phyloP scores from a whole-genome alignment of 2,329 filamentous ascomycete species.

The Sarocladium kiliense region DNA sequence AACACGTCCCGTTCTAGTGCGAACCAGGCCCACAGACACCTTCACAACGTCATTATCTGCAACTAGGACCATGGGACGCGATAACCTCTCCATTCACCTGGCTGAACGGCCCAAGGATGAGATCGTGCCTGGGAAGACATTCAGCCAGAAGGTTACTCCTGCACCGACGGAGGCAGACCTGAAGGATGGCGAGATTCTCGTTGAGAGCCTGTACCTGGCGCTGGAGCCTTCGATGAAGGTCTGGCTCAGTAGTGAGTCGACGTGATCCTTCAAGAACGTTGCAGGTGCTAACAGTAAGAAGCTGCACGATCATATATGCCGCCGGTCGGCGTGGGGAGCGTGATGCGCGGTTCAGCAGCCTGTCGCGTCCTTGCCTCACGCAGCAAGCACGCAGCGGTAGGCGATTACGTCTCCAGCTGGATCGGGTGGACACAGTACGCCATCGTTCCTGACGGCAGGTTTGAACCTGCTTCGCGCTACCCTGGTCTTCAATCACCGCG shows the following conservation, averaged over 20 bases:
- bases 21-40: too few relatives aligned
- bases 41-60: background rate
- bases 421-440: conserved; percentile 65
- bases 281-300: conserved; percentile 16
- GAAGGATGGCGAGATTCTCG: conserved; percentile 59
- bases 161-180: conserved; percentile 48
- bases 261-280: background rate
- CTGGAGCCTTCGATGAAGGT: conserved; percentile 74
- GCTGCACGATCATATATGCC: conserved; percentile 56
- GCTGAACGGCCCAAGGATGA: conserved; percentile 55
- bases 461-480: conserved; percentile 34
- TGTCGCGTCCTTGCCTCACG: conserved; percentile 58
- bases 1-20: too few relatives aligned
- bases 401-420: conserved; percentile 50
- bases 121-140: conserved; percentile 63
- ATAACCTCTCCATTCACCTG: conserved; percentile 51
- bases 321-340: conserved; percentile 61
- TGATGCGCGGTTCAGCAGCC: conserved; percentile 61
- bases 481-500: conserved; percentile 40
- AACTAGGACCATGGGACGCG: conserved; percentile 30
- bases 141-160: conserved; percentile 46
- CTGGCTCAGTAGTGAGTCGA: conserved; percentile 54
- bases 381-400: conserved; percentile 46
- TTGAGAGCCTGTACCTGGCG: conserved; percentile 58
- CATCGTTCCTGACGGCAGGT: conserved; percentile 47